Base-by-base conservation (phyloP, 2,329 filamentous ascomycete species). In the Rugonectria rugulosa region DNA sequence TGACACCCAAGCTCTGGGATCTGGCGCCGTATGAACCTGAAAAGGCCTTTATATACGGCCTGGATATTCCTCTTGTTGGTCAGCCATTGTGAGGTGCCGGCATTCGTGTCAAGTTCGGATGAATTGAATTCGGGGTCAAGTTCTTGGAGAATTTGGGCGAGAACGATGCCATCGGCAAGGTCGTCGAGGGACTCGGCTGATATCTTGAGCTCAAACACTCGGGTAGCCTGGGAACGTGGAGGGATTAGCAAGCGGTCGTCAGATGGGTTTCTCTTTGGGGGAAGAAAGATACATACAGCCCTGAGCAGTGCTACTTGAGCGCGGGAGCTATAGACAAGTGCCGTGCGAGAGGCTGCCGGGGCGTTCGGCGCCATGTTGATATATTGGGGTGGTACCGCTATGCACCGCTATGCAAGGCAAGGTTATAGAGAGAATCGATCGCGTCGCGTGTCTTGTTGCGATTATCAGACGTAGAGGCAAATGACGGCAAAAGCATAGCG, bases 121-220 rank as follows among this genome's bases (percentile, higher is more conserved):
- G 79, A 77, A 66, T 84, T 79, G 66, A 86, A 88, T 56, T 79
- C 75, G 27, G 78, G 68, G 63, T 87, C 83, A 42, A 88, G 73
- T 64, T 86, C 80, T 68, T 82, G 78, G 56, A 87, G 79, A 41
- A 86, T 78, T 60, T 82, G 73, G 34, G 79, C 82, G 61, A 86
- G 79, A 26, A 81, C 70, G 54, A 80, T 71, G 49, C 83, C 83
- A 61, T 86, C 84, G 67, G 75, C 73, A 40, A 84, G 75, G 48
- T 82, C 77, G 46, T 80, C 75, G 45, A 83, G 73, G n/a, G 77
- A 79, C 60, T 78, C 78, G 67, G 78, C 78, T 57, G 75, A 72
- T 31, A 74, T 69, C 32, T 79, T 74, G 45, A 81, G 70, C 24
- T 77, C 68, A 59, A 81, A 82, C 7, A 79, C 68, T 59, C 70